Percentiles rank a stretch among this genome's conserved stretches.
Conservation (phyloP, 495 filamentous ascomycete genomes). For the Aspergillus ostianus region DNA sequence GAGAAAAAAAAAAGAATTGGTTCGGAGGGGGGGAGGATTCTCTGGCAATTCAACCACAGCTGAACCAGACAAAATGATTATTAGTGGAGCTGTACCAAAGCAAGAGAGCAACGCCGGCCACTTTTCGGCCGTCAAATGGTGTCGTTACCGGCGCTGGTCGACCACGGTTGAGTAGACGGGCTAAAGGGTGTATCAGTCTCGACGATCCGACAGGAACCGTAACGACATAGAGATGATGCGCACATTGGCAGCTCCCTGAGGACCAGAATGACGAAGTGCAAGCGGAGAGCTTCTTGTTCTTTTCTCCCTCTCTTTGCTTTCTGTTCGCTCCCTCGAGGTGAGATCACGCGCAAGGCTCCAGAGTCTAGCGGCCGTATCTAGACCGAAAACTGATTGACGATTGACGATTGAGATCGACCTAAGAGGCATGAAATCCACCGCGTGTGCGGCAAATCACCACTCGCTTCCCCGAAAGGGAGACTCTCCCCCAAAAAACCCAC, state of each 20-base stretch:
- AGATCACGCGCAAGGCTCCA: conserved; percentile 21
- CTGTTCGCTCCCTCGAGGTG: conserved; percentile 10
- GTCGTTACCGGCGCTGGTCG: conserved; percentile 27
- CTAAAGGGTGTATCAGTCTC: conserved; percentile 27
- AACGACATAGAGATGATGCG: conserved; percentile 36
- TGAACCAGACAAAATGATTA: conserved; percentile 22
- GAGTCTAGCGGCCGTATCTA: conserved; percentile 15
- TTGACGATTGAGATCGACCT: conserved; percentile 20
- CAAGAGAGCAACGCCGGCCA: conserved; percentile 19
- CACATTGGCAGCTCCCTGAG: conserved; percentile 26
- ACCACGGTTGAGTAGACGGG: conserved; percentile 31
- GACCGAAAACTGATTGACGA: conserved; percentile 20
- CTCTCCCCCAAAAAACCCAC: conserved; percentile 20
- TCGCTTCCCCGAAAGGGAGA: conserved; percentile 23
- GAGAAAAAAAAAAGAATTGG: background rate
- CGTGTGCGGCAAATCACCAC: conserved; percentile 27
- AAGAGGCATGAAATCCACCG: conserved; percentile 25
- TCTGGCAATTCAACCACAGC: conserved; percentile 11
- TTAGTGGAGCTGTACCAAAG: conserved; percentile 27
- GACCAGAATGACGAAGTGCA: background rate
- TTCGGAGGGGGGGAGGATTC: conserved; percentile 11
- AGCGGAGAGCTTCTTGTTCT: conserved; percentile 23
- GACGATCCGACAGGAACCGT: conserved; percentile 32
- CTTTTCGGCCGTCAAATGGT: conserved; percentile 19
- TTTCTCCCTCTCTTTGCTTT: conserved; percentile 9